phyloP scores from a whole-genome alignment of 2,329 filamentous ascomycete genomes.

The Paracoccidioides brasiliensis region DNA sequence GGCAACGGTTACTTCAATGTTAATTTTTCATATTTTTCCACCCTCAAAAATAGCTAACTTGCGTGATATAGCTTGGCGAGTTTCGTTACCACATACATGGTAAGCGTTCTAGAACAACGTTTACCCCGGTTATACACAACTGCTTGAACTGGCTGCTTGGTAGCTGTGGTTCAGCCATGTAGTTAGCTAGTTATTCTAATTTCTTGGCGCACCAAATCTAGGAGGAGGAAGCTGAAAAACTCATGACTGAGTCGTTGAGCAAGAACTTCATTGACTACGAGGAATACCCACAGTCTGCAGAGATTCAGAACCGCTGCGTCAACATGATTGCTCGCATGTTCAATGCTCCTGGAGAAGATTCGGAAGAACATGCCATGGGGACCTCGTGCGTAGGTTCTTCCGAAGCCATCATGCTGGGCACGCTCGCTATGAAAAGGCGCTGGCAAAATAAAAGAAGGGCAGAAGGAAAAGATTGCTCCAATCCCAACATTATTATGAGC shows the following conservation, averaged over 20 bases:
- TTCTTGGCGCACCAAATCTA: constrained; percentile 21
- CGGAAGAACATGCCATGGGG: constrained; percentile 56
- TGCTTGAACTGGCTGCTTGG: background rate
- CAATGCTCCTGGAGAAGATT: constrained; percentile 52
- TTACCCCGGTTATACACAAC: background rate
- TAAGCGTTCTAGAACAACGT: constrained; percentile 27
- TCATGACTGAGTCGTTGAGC: constrained; percentile 82
- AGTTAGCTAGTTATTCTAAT: background rate
- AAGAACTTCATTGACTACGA: constrained; percentile 95
- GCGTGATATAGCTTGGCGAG: constrained; percentile 56
- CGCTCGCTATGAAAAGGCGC: constrained; percentile 82
- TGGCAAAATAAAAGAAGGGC: constrained; percentile 82
- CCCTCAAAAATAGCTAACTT: background rate
- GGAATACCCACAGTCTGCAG: constrained; percentile 67
- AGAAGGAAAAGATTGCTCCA: constrained; percentile 64
- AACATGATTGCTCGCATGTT: constrained; percentile 85
- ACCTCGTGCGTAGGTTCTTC: constrained; percentile 83
- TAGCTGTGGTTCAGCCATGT: background rate
- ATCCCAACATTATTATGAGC: constrained; percentile 90
- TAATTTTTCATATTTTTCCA: background rate
- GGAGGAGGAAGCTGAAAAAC: constrained; percentile 91
- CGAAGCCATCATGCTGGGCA: constrained; percentile 46
- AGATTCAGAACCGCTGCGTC: constrained; percentile 85
- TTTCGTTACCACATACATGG: constrained; percentile 96
- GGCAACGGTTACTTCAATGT: background rate